Conservation (phyloP, 2,329 filamentous ascomycete species). For the Scedosporium aurantiacum region DNA sequence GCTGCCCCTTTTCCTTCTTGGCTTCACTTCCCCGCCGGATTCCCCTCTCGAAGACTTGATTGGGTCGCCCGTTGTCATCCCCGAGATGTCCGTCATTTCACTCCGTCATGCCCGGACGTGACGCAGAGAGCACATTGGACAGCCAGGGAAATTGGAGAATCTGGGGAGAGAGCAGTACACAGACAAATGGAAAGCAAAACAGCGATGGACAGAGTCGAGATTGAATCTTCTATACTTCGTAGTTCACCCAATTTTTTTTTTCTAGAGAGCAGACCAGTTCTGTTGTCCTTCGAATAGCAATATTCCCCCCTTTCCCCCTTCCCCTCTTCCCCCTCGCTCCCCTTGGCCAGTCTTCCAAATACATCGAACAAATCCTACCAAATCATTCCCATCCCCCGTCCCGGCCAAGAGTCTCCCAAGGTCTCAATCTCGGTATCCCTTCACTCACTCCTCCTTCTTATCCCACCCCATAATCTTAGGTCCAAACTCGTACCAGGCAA, state of each 20-base stretch:
- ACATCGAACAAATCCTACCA: background rate
- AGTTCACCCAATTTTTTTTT: too few species aligned
- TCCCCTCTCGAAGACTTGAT: background rate
- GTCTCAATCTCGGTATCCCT: background rate
- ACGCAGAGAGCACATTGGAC: background rate
- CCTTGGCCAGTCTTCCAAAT: background rate
- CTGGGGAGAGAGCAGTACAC: background rate
- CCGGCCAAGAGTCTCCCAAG: background rate
- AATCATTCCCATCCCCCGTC: background rate
- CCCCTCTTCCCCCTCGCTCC: background rate
- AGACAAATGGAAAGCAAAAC: too few species aligned
- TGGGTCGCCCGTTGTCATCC: background rate
- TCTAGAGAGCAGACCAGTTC: too few species aligned
- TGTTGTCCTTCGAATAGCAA: background rate
- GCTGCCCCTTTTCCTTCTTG: background rate
- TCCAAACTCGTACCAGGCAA: conserved; percentile 13
- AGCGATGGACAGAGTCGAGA: too few species aligned
- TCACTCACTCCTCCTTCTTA: background rate
- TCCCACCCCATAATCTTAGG: conserved; percentile 13
- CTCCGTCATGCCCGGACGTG: background rate
- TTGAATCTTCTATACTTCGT: too few species aligned
- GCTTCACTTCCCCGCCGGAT: background rate
- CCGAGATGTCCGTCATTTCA: background rate
- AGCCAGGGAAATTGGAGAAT: background rate
- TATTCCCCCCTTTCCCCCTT: background rate